Percentiles rank a stretch among this genome's conserved stretches.
phyloP scores from a whole-genome alignment of 768 basidiomycete genomes.

The Tremella mesenterica region DNA sequence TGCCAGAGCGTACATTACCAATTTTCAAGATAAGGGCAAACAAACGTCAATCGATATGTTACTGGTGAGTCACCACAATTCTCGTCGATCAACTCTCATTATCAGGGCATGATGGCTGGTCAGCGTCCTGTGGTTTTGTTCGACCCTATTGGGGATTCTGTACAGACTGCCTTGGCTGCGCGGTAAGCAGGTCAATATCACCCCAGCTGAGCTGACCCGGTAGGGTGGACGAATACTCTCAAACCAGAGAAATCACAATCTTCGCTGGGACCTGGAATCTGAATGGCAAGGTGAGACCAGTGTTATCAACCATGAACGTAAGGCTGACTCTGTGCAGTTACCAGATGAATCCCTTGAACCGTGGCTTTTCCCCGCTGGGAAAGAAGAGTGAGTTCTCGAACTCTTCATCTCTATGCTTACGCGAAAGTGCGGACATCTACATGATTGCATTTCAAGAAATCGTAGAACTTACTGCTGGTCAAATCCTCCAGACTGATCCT shows the following conservation, averaged over 20 bases:
- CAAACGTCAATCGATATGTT: slow-evolving; percentile 93
- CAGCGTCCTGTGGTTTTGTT: slow-evolving; percentile 83
- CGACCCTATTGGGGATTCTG: slow-evolving; percentile 85
- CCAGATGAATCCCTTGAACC: slow-evolving; percentile 70
- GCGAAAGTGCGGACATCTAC: slow-evolving; percentile 60
- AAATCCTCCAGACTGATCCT: slow-evolving; percentile 91
- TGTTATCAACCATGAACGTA: slow-evolving; percentile 7
- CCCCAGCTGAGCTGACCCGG: background rate
- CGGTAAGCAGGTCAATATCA: slow-evolving; percentile 48
- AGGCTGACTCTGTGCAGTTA: slow-evolving; percentile 47
- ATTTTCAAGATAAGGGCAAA: slow-evolving; percentile 91
- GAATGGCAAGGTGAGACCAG: slow-evolving; percentile 70
- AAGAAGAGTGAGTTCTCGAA: slow-evolving; percentile 50
- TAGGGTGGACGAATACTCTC: slow-evolving; percentile 77
- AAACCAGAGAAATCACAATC: slow-evolving; percentile 59
- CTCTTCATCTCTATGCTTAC: slow-evolving; percentile 1
- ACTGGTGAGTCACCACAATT: slow-evolving; percentile 53
- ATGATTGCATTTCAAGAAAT: slow-evolving; percentile 93
- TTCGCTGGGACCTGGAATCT: slow-evolving; percentile 95
- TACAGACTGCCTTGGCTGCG: slow-evolving; percentile 60
- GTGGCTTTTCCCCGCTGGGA: slow-evolving; percentile 73
- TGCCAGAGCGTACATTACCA: slow-evolving; percentile 83
- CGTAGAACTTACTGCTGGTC: slow-evolving; percentile 92
- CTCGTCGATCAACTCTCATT: background rate
- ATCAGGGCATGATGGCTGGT: slow-evolving; percentile 83